These are phyloP conservation scores for Areca catechu DNA, from an alignment of 176 grass and related monocot species.

Conservation along the genomic window DNA sequence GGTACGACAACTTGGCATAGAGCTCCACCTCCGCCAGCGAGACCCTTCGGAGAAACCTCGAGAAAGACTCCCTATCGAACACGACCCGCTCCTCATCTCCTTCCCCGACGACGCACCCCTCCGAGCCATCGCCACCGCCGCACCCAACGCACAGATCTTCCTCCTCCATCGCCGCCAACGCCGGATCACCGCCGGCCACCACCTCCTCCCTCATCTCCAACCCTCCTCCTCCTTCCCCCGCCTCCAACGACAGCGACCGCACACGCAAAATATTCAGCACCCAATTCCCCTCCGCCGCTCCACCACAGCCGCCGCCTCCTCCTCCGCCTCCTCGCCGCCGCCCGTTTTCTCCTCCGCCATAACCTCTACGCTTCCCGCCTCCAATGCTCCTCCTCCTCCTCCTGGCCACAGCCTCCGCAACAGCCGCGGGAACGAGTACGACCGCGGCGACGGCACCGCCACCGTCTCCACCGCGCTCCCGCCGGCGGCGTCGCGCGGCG, in stretches of 20 bases:
- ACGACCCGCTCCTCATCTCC: constrained; percentile 10
- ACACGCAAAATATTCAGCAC: constrained; percentile 85
- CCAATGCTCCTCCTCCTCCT: constrained; percentile 10
- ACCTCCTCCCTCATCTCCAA: neutral
- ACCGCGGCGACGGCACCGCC: constrained; percentile 6
- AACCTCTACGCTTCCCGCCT: constrained; percentile 1
- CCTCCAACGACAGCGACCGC: constrained; percentile 43
- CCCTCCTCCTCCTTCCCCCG: neutral
- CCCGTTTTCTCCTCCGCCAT: neutral
- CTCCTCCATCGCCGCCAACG: constrained; percentile 25
- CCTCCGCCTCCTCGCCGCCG: constrained; percentile 1
- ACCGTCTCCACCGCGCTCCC: constrained; percentile 2
- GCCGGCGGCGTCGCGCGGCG: neutral
- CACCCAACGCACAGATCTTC: constrained; percentile 12
- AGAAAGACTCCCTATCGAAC: constrained; percentile 71
- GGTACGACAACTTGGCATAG: constrained; percentile 73
- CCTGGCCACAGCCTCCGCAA: constrained; percentile 29
- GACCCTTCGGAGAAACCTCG: constrained; percentile 55
- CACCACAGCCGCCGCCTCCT: constrained; percentile 1
- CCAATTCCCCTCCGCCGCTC: constrained; percentile 53
- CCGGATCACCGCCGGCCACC: neutral
- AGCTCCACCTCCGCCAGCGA: constrained; percentile 36
- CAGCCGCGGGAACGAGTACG: constrained; percentile 3
- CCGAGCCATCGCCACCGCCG: neutral
- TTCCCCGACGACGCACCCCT: constrained; percentile 12